Evolutionary conservation across 75 land plant species (phyloP), one percentile per base, ranked within the genome.

Genomic region (Adiantum capillusveneris): DNA sequence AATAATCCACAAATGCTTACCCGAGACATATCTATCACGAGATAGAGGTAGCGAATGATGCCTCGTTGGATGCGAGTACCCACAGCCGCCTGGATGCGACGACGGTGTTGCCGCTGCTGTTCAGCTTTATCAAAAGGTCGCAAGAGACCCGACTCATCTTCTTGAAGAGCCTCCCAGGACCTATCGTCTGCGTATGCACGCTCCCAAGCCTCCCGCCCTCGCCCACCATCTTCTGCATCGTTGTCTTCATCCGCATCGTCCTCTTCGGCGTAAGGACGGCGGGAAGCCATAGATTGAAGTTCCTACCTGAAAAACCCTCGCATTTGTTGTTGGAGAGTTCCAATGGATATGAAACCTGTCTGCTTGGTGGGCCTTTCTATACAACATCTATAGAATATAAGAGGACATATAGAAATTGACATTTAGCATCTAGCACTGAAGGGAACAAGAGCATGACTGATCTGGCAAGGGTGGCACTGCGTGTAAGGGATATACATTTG

Each of bases 171-270:
- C 64, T 89, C 98, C 98, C 98, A 94, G 12, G 91, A 90, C 29
- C 96, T 76, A 44, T 94, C 98, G 54, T 94, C 96, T 0, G 96
- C 86, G 53, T 94, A 94, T 21, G 83, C 81, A 29, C 82, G 75
- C 70, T 90, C 91, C 87, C 90, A 94, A 0, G 96, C 98, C 53
- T 86, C 98, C 48, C 60, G 29, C 18, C 76, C 88, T 25, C 62
- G 42, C 9, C 53, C 79, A 6, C 56, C 56, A 17, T 43, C 75
- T 27, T 76, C 81, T 31, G 70, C 89, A 0, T 85, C 98, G 17
- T 70, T 80, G 5, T 88, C 91, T 0, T 85, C 94, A 11, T 85
- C 94, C 1, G 72, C 90, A 12, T 80, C 84, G 2, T 49, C 82
- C 0, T 68, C 75, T 57, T 29, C 60, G 55, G 14, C 28, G 24